A percentile compares a stretch with the other conserved stretches of the same genome.
Evolutionary conservation across 306 rosid genomes (phyloP).

Genomic region (Begonia masoniana): DNA sequence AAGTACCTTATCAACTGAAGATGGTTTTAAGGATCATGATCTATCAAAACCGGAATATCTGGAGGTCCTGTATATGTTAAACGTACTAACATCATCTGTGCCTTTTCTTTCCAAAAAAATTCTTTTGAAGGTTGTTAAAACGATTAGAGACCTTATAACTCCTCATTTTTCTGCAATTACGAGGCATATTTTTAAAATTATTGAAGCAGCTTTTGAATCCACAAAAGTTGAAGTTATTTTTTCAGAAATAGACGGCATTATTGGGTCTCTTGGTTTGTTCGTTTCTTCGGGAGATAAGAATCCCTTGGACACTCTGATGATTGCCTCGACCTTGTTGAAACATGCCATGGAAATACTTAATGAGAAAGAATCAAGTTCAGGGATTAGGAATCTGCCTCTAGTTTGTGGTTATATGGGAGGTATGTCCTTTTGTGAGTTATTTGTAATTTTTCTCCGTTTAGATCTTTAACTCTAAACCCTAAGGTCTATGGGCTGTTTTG

Average conservation of each 20-base stretch:
- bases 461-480: too few relatives aligned
- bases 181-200: conserved; percentile 44
- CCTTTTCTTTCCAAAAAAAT: conserved; percentile 51
- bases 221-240: conserved; percentile 28
- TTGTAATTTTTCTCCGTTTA: too few relatives aligned
- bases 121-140: conserved; percentile 36
- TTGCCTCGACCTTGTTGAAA: conserved; percentile 46
- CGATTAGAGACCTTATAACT: conserved; percentile 37
- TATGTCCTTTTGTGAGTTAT: conserved; percentile 14
- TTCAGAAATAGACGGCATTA: conserved; percentile 29
- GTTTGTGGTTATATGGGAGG: conserved; percentile 68
- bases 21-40: conserved; percentile 24
- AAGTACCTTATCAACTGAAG: conserved; percentile 16
- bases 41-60: conserved; percentile 30
- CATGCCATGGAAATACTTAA: conserved; percentile 38
- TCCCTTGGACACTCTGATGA: conserved; percentile 52
- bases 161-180: conserved; percentile 40
- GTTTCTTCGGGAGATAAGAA: conserved; percentile 55
- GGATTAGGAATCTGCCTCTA: conserved; percentile 48
- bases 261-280: conserved; percentile 50
- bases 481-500: too few relatives aligned
- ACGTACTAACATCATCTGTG: conserved; percentile 43
- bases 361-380: conserved; percentile 30
- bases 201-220: conserved; percentile 48
- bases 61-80: conserved; percentile 63